These are phyloP conservation scores for Teratosphaeria pseudoeucalypti DNA, from an alignment of 2,329 filamentous ascomycete genomes.

Conservation along the genomic window DNA sequence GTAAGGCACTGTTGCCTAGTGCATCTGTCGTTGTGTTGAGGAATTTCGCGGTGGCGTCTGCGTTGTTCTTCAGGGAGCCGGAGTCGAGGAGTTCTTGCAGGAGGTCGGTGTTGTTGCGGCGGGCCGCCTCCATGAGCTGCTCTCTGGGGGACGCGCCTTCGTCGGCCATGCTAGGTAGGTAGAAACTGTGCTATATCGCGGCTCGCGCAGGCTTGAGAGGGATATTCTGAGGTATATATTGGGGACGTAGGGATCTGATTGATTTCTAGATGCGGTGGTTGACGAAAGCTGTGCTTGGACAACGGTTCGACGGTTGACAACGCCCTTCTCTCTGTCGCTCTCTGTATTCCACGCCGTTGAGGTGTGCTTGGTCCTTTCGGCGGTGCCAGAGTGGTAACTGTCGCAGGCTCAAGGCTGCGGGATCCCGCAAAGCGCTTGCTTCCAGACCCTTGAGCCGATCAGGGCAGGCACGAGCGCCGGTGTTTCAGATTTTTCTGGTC, in stretches of 20 bases:
- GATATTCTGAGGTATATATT: background rate
- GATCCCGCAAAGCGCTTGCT: background rate
- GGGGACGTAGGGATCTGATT: background rate
- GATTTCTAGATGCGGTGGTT: background rate
- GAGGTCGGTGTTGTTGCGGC: slow-evolving; percentile 82
- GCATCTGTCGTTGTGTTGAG: slow-evolving; percentile 80
- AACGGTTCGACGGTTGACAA: background rate
- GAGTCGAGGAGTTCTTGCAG: slow-evolving; percentile 61
- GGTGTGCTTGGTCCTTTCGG: background rate
- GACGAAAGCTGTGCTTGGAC: background rate
- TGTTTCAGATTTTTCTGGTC: background rate
- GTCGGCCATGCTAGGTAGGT: slow-evolving; percentile 8
- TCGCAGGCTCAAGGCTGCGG: background rate
- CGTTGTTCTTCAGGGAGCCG: slow-evolving; percentile 33
- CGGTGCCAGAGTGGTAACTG: background rate
- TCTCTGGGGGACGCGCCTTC: slow-evolving; percentile 80
- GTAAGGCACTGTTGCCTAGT: slow-evolving; percentile 79
- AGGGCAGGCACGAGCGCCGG: background rate
- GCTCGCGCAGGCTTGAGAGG: background rate
- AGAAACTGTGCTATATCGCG: background rate
- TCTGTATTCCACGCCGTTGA: background rate
- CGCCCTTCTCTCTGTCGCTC: background rate
- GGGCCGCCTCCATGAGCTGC: slow-evolving; percentile 82
- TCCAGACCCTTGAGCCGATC: background rate
- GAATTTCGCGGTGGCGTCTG: slow-evolving; percentile 58